Conservation (phyloP, 306 rosid genomes). For the Cucurbita moschata region DNA sequence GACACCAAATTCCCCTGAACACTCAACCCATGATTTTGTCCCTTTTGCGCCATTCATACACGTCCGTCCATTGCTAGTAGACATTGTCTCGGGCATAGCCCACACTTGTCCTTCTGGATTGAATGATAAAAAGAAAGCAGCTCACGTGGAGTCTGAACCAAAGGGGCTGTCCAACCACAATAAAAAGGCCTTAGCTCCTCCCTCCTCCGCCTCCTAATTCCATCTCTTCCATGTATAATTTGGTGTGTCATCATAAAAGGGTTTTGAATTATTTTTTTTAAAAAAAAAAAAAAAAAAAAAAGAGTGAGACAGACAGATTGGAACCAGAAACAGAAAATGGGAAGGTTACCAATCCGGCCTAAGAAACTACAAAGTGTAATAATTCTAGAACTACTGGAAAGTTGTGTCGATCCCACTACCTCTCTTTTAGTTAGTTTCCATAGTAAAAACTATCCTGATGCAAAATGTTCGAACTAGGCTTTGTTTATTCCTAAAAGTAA, state of each 20-base stretch:
- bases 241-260: neutral
- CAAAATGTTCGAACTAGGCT: neutral
- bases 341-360: neutral
- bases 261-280: neutral
- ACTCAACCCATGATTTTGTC: neutral
- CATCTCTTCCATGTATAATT: neutral
- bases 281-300: neutral
- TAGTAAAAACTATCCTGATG: neutral
- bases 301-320: no score
- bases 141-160: constrained; percentile 99
- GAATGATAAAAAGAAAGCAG: constrained; percentile 83
- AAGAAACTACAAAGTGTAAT: neutral
- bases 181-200: constrained; percentile 14
- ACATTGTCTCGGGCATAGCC: neutral
- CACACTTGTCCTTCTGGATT: constrained; percentile 90
- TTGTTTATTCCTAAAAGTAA: neutral
- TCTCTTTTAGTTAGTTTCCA: neutral
- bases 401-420: no score
- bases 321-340: no score
- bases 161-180: constrained; percentile 84
- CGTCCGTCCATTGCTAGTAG: no score
- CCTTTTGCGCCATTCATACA: neutral
- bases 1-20: constrained; percentile 6
- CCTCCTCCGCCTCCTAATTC: no score
- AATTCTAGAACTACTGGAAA: no score